Conservation (phyloP, 1,284 basidiomycete species). For the Xanthoconium separans region DNA sequence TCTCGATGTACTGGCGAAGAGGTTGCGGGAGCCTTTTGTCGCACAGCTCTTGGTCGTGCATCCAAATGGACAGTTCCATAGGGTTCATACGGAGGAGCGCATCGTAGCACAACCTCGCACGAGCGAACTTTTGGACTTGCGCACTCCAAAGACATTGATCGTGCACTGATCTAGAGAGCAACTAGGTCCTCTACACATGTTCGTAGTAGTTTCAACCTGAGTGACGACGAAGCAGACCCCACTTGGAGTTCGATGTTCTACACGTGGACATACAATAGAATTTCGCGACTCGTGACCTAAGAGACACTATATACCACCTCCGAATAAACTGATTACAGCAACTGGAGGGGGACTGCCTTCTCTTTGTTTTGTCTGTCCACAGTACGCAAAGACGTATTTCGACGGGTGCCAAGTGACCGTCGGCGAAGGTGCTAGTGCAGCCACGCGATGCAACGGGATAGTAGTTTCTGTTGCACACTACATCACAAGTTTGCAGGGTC, state of each 20-base stretch:
- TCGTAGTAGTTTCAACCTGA: no score
- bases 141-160: constrained; percentile 22
- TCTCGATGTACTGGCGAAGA: constrained; percentile 4
- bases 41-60: constrained; percentile 23
- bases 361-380: constrained; percentile 63
- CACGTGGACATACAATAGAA: not conserved
- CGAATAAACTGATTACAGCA: constrained; percentile 68
- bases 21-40: constrained; percentile 20
- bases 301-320: constrained; percentile 41
- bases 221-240: no score
- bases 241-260: not conserved
- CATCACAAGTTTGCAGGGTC: not conserved
- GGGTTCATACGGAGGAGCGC: constrained; percentile 23
- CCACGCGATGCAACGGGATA: constrained; percentile 64
- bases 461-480: constrained; percentile 77
- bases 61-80: constrained; percentile 21
- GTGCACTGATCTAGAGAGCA: constrained; percentile 21
- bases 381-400: constrained; percentile 73
- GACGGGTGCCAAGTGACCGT: constrained; percentile 80
- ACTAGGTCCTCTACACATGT: no score
- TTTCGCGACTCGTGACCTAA: not conserved
- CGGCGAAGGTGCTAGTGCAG: constrained; percentile 60
- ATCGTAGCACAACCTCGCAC: constrained; percentile 18
- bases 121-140: constrained; percentile 17
- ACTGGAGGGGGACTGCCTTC: constrained; percentile 62